Base-by-base conservation (phyloP, 2,329 filamentous ascomycete species). In the Nannizziopsis arthrosporioides region DNA sequence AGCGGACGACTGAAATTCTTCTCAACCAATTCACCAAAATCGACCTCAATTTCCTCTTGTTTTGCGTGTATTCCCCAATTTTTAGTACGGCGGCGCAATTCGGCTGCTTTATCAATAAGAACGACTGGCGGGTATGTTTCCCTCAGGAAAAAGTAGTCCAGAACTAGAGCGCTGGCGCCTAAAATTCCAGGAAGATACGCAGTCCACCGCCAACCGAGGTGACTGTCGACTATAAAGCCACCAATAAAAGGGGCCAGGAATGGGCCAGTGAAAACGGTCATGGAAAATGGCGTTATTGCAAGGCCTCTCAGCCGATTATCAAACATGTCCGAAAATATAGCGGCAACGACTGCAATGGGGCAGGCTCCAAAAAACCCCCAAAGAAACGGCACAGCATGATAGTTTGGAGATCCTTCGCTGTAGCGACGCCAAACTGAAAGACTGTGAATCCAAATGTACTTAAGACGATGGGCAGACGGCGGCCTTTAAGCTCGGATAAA, bases 51-150 rank as follows among this genome's bases (percentile, higher is more conserved):
- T 61, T 75, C 73, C 53, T 76, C 73, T 49, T 71, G 66, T 56
- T 75, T 75, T n/a, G 76, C 76, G 55, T 80, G 76, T 44, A 79
- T 78, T 9, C 75, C 75, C 75, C 75, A 79, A 52, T 79, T 79
- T 58, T 71, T 71, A 1, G 75, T 79, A 19, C 73, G 61, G 31
- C 76, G 68, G 30, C 75, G 65, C 1, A 79, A 59, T 51, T 77
- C 73, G 2, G 68, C 61, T 2, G 76, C 75, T 56, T 80, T 80
- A 12, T 65, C 61, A 34, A 80, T 71, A 2, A 80, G 66, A 11
- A 80, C 73, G 0, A 78, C 68, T 0, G 77, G 77, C 0, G 76
- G 72, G 52, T 80, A 80, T 0, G 74, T 75, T 57, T 80, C 77
- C 44, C 74, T 61, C 19, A 78, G 65, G 60, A 79, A 76, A 34